Evolutionary conservation across 768 basidiomycete genomes (phyloP), one percentile per base, ranked within the genome.

Genomic region (Tulasnella sp.): DNA sequence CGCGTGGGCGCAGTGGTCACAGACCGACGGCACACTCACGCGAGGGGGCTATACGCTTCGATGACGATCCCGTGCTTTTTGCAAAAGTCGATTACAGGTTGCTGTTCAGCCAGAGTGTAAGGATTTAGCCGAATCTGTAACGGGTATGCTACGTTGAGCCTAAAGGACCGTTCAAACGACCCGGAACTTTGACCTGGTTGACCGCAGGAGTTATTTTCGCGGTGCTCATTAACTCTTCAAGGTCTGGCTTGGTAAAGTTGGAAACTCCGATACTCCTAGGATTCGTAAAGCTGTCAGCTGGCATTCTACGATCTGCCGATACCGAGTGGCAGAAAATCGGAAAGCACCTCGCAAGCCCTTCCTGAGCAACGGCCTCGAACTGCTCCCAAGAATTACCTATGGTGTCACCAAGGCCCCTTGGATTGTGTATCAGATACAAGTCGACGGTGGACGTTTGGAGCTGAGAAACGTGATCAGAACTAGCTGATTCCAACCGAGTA

Each of bases 251-350:
- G 4, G 80, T 81, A 81, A 90, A 92, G 82, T 93, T 93, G 83
- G 89, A 89, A 74, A 93, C 90, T 22, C 91, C 91, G 73, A 91
- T 91, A 81, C 88, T 90, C 86, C 90, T 91, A 15, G 29, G 19
- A 75, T 5, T 14, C 34, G 31, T 1, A 79, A 80, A 34, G 79
- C 68, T 25, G 64, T 78, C 49, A 72, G 8, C 9, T 74, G 0
- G 45, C 31, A 37, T 37, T 34, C 19, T 31, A 29, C 58, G 12
- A 64, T 15, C 12, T 37, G 25, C 1, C 4, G 1, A 22, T 37
- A 11, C 5, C 3, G 7, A 8, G 15, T n/a, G n/a, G n/a, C n/a
- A 19, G 17, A 19, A 2, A 49, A 2, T 19, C 54, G 25, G 36
- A 39, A 38, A 83, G 45, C 72, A 89, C 90, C 88, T 91, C 74